Evolutionary conservation across 345 rosid genomes (phyloP).

Genomic region (Melaleuca quinquenervia): DNA sequence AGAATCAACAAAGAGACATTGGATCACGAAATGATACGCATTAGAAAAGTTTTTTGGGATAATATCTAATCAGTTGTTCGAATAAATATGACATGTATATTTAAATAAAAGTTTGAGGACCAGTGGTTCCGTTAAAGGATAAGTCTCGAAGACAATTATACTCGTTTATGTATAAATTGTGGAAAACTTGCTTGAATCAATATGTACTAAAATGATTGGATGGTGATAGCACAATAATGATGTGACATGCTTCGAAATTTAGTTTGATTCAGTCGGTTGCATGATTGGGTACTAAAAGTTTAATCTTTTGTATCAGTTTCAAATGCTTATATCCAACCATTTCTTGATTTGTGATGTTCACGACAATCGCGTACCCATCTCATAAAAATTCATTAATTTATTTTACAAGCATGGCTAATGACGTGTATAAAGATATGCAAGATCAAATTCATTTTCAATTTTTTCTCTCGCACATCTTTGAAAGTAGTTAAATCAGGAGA

Average conservation of each 20-base stretch:
- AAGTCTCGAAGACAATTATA: not conserved
- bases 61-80: not conserved
- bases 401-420: no score
- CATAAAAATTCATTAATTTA: no score
- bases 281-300: not conserved
- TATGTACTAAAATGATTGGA: not conserved
- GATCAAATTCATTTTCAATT: no score
- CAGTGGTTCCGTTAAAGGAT: not conserved
- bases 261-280: not conserved
- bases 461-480: no score
- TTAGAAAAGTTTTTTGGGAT: not conserved
- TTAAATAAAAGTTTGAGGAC: not conserved
- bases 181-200: not conserved
- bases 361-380: no score
- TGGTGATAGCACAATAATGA: not conserved
- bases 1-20: not conserved
- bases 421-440: no score
- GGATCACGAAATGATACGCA: fast-evolving
- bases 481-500: no score
- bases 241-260: not conserved
- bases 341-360: no score
- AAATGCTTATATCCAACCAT: no score
- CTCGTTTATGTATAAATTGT: not conserved
- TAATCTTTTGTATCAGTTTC: no score
- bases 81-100: not conserved